Base-by-base conservation (phyloP, 805 yeast species). In the Priceomyces castillae region DNA sequence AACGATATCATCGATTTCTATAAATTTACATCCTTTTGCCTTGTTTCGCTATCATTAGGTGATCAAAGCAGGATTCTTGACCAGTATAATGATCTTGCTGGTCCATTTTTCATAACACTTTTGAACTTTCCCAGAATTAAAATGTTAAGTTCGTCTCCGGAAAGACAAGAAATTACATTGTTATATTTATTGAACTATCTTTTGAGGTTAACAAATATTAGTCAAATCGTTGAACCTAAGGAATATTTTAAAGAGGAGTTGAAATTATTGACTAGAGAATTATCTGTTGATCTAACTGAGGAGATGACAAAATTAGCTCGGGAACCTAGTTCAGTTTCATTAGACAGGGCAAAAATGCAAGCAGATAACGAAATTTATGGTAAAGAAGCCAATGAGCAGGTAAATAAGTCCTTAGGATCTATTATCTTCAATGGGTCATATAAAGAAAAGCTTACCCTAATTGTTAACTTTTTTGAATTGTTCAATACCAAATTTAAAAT, bases 161-260 rank as follows among this genome's bases (percentile, higher is more conserved):
- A 56, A 34, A 51, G 71, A 41, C 66, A 59, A 39, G 70, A 66
- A 45, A 48, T 65, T 4, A 52, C 70, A 2, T 50, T 65, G 39
- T 37, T 64, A 45, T 65, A 48, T 34, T 40, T 58, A 1, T 39
- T 66, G 5, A 63, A 62, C 39, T 52, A 54, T 42, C 40, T 62
- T 15, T 46, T 60, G 15, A 48, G 51, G 15, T 44, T 58, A 19
- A 40, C 44, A 3, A 52, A 47, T 19, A 37, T 62, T 30, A 46
- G 44, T 6, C 53, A 56, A 30, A 31, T 57, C 9, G 34, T 57
- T 1, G 41, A 46, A 4, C 52, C 55, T 1, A 41, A 53, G 2
- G 19, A 42, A 2, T 40, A 47, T 14, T 57, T 54, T 30, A 37
- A 37, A 15, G 22, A 37, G 3, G 67, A 62, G 41, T 36, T 49